These are phyloP conservation scores for Cladosporium sp. DNA, from an alignment of 2,329 filamentous ascomycete species.

Conservation along the genomic window DNA sequence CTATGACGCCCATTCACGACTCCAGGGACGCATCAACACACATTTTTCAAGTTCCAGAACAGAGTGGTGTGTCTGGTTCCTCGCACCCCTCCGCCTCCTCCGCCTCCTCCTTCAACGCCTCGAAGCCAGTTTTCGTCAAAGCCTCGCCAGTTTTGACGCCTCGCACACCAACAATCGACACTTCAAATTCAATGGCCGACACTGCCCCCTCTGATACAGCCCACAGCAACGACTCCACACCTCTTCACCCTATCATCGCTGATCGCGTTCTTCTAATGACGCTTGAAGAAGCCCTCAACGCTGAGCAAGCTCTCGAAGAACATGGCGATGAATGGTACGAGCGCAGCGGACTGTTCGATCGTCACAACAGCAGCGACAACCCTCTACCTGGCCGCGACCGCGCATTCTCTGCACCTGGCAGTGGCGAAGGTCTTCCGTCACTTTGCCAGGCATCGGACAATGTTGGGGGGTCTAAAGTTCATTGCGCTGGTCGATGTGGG, in stretches of 20 bases:
- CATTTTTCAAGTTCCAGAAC: background rate
- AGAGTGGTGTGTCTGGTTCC: no score
- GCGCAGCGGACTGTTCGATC: background rate
- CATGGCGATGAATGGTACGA: background rate
- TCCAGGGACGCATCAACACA: background rate
- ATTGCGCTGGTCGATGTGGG: no score
- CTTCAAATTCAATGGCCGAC: no score
- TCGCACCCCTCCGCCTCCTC: no score
- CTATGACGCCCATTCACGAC: background rate
- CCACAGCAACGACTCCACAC: background rate
- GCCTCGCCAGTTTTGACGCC: background rate
- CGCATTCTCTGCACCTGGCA: constrained; percentile 4
- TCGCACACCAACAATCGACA: no score
- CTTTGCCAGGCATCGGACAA: background rate
- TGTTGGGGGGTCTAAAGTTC: no score
- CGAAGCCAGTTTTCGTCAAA: background rate
- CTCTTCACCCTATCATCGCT: background rate
- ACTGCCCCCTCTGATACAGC: background rate
- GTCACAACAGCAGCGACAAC: background rate
- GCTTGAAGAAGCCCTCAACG: background rate
- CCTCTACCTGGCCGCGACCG: background rate
- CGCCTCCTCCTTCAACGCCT: background rate
- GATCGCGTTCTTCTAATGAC: constrained; percentile 1
- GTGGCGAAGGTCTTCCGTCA: background rate
- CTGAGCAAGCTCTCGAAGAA: background rate